phyloP scores from a whole-genome alignment of 352 stramenopile species.

The Aphanomyces euteiches region DNA sequence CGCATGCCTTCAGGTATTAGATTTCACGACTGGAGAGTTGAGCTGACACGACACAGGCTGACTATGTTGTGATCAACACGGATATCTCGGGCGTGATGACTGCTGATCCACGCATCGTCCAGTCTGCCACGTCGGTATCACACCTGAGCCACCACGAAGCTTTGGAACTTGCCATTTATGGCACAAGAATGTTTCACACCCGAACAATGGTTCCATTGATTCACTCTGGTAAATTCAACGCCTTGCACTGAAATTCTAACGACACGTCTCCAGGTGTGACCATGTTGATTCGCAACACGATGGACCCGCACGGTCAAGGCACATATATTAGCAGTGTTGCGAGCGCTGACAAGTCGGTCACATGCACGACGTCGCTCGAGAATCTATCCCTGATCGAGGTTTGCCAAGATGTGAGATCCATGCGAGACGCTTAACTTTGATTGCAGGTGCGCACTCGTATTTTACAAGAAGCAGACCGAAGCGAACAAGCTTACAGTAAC shows the following conservation, averaged over 20 bases:
- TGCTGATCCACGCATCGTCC: conserved; percentile 69
- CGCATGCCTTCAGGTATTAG: conserved; percentile 39
- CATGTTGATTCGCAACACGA: conserved; percentile 83
- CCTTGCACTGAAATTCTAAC: not conserved
- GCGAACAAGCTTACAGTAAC: conserved; percentile 53
- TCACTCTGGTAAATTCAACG: conserved; percentile 38
- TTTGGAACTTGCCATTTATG: conserved; percentile 75
- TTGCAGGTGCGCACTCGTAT: conserved; percentile 59
- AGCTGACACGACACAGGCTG: conserved; percentile 33
- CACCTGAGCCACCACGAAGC: conserved; percentile 80
- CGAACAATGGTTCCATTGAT: conserved; percentile 84
- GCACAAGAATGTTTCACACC: conserved; percentile 80
- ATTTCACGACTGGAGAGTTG: not conserved
- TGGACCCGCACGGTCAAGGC: conserved; percentile 70
- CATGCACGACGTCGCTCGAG: conserved; percentile 78
- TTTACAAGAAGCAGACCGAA: conserved; percentile 52
- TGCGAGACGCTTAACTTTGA: not conserved
- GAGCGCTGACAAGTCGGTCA: conserved; percentile 54
- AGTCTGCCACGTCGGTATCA: conserved; percentile 61
- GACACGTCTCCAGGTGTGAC: conserved; percentile 42
- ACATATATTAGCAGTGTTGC: conserved; percentile 74
- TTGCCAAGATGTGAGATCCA: not conserved
- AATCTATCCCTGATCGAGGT: conserved; percentile 73
- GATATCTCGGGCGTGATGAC: conserved; percentile 84
- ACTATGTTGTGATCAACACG: conserved; percentile 85